Base-by-base conservation (phyloP, 345 rosid genomes). In the Ceriops decandra region DNA sequence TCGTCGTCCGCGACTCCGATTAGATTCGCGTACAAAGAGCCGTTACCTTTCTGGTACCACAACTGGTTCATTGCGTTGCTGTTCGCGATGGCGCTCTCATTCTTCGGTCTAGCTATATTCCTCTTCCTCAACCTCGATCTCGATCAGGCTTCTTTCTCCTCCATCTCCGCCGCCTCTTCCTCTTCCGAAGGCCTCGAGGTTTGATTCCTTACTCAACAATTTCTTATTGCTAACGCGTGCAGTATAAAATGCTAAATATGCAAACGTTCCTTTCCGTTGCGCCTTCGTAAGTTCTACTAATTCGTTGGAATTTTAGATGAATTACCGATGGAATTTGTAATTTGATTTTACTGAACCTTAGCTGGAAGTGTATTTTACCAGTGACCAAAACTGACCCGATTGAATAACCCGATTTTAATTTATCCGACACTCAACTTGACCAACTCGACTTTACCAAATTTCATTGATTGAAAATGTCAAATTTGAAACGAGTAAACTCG, bases 41-140 rank as follows among this genome's bases (percentile, higher is more conserved):
- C 80, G 1, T 64, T 46, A 64, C 93, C 95, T 24, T 90, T 90
- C 72, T 90, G 95, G 95, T 91, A 82, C 69, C 85, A 82, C 79
- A 86, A 77, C 57, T 92, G 98, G 98, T 92, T 92, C 76, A 83
- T 92, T n/a, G 86, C 58, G 7, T 53, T 88, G 16, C 89, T 92
- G 2, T 86, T 92, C 63, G 46, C 76, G 51, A 87, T 92, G 90
- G 88, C 97, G 52, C 38, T 90, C 19, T 88, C 87, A 38, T 88
- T 88, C 77, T 82, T 92, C 71, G 78, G 75, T 11, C 83, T 93
- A 57, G 84, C 97, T 28, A 38, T 86, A 61, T 88, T 90, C 82
- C 83, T 93, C 73, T 85, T 82, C 80, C 88, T 93, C 51, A 76
- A 76, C 47, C 81, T 88, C 74, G 86, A 85, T 81, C 58, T 82